Percentiles rank a stretch among this genome's conserved stretches.
phyloP scores from a whole-genome alignment of 2,329 filamentous ascomycete species.

The Bipolaris gigantea region DNA sequence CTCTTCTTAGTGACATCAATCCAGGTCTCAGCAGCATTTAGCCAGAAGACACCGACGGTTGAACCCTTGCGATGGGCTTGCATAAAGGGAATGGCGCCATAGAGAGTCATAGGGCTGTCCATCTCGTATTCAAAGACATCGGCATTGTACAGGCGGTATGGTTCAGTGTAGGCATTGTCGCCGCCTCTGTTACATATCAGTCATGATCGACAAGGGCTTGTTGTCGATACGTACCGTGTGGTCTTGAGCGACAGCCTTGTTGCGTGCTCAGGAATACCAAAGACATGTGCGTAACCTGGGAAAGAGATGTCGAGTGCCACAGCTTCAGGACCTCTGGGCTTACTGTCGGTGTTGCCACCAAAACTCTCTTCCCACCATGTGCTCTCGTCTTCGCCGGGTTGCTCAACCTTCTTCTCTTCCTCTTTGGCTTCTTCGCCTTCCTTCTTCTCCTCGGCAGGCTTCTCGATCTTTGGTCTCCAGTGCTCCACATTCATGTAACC shows the following conservation, averaged over 20 bases:
- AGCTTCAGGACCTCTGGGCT: slow-evolving; percentile 93
- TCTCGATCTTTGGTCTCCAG: slow-evolving; percentile 85
- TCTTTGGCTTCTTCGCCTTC: slow-evolving; percentile 52
- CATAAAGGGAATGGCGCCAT: slow-evolving; percentile 97
- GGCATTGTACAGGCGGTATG: slow-evolving; percentile 92
- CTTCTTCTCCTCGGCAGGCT: slow-evolving; percentile 49
- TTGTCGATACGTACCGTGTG: slow-evolving; percentile 61
- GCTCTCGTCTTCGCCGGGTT: slow-evolving; percentile 70
- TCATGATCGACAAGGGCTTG: background rate
- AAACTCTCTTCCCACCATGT: slow-evolving; percentile 99
- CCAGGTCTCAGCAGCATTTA: slow-evolving; percentile 97
- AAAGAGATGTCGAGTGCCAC: slow-evolving; percentile 90
- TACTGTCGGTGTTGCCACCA: slow-evolving; percentile 91
- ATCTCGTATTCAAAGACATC: slow-evolving; percentile 98
- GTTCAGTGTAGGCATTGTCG: slow-evolving; percentile 80
- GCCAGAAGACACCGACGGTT: slow-evolving; percentile 94
- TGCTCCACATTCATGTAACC: slow-evolving; percentile 92
- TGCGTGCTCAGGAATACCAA: slow-evolving; percentile 90
- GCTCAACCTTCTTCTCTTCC: slow-evolving; percentile 47
- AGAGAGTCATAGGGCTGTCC: slow-evolving; percentile 97
- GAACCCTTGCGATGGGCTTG: slow-evolving; percentile 94
- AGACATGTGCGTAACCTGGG: slow-evolving; percentile 87
- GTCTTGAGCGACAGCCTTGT: slow-evolving; percentile 85
- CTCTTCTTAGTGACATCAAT: slow-evolving; percentile 87
- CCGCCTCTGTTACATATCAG: slow-evolving; percentile 60